A percentile compares a stretch with the other conserved stretches of the same genome.
These are phyloP conservation scores for Starmera stellimalicola DNA, from an alignment of 1,139 yeast genomes.

Conservation along the genomic window DNA sequence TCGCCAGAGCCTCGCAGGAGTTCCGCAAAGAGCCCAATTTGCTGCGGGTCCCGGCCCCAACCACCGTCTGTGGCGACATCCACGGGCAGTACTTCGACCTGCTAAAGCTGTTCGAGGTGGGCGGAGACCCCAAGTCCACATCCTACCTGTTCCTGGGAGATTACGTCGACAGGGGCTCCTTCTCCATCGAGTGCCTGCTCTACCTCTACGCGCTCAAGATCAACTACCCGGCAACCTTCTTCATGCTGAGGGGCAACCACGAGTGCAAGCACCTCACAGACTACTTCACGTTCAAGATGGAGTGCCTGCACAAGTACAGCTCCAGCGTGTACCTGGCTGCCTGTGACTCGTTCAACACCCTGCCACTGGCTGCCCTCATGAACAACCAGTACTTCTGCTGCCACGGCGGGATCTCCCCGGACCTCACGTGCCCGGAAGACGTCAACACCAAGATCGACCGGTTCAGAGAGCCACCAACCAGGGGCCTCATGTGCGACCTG, in stretches of 20 bases:
- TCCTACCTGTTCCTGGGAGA: slow-evolving; percentile 87
- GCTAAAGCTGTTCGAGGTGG: slow-evolving; percentile 87
- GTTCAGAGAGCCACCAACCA: slow-evolving; percentile 88
- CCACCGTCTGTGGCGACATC: slow-evolving; percentile 92
- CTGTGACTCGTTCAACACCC: slow-evolving; percentile 71
- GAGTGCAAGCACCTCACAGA: slow-evolving; percentile 92
- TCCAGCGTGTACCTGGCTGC: slow-evolving; percentile 61
- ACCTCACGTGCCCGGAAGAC: slow-evolving; percentile 62
- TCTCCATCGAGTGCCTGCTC: slow-evolving; percentile 80
- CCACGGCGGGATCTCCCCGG: slow-evolving; percentile 96
- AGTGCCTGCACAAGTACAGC: slow-evolving; percentile 82
- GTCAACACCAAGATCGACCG: slow-evolving; percentile 54
- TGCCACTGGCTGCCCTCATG: slow-evolving; percentile 92
- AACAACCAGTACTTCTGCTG: slow-evolving; percentile 93
- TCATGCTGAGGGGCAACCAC: slow-evolving; percentile 89
- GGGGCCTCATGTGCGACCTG: slow-evolving; percentile 90
- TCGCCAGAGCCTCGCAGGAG: slow-evolving; percentile 59
- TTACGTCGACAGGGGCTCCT: slow-evolving; percentile 92
- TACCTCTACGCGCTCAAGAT: slow-evolving; percentile 76
- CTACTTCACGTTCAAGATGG: slow-evolving; percentile 87
- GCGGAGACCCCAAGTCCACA: slow-evolving; percentile 76
- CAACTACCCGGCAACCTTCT: slow-evolving; percentile 66
- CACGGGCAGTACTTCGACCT: slow-evolving; percentile 94
- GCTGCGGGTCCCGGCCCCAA: slow-evolving; percentile 80
- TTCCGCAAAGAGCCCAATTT: slow-evolving; percentile 70